Base-by-base conservation (phyloP, 1,284 basidiomycete genomes). In the Garcileccinum viscosum region DNA sequence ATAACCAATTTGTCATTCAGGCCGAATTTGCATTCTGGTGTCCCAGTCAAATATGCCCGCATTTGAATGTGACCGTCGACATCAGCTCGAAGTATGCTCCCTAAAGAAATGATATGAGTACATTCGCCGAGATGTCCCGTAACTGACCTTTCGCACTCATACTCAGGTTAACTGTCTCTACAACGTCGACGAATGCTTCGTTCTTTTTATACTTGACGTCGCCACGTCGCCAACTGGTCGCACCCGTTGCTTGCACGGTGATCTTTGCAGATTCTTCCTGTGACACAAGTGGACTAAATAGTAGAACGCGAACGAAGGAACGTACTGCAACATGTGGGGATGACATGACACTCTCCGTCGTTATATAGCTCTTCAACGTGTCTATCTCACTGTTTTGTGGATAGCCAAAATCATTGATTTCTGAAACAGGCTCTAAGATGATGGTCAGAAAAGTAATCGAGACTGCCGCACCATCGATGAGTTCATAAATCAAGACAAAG, bases 371-470 rank as follows among this genome's bases (percentile, higher is more conserved):
- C 84, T 99, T 99, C 60, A 99, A 86, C 6, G 97, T 98, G 80
- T 99, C 97, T 61, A 94, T 96, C 81, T 99, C 97, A 73, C 96
- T 97, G 80, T 98, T 99, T 81, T 99, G 98, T n/a, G 97, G 97
- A 83, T 97, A 99, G 53, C 98, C 97, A 83, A 99, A 99, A 83
- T 99, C 97, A 78, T 95, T 91, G 80, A 99, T 98, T 83, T 99
- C 97, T 98, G 66, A 32, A 80, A 53, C 40, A 22, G 58, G 7
- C 42, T 62, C 68, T 66, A 40, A 70, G 66, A 56, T 27, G 32
- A 8, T 5, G n/a, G 22, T 58, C 12, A 19, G 17, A 15, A 62
- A 27, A 50, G 32, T 8, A n/a, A 19, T 47, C 15, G 35, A 11
- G 6, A 24, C 6, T 35, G 44, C 71, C 88, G 67, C 72, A 96